These are phyloP conservation scores for Phytopythium ostracodes DNA, from an alignment of 352 stramenopile species.

Conservation along the genomic window DNA sequence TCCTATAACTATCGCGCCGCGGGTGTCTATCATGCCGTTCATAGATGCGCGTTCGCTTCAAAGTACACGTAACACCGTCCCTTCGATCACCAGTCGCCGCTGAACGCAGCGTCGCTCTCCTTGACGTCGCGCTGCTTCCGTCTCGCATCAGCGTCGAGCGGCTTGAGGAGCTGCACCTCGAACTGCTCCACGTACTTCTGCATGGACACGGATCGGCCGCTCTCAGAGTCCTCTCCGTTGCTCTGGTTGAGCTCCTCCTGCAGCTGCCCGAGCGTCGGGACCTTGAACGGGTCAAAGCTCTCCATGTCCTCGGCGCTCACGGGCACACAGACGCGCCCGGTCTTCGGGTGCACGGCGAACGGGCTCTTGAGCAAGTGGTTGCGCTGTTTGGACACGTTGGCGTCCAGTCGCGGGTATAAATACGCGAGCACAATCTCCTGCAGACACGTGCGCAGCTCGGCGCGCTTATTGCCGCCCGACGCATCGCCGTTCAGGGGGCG, in stretches of 20 bases:
- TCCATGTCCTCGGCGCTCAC: constrained; percentile 87
- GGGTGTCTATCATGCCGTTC: neutral
- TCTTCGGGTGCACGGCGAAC: constrained; percentile 98
- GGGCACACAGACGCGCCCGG: constrained; percentile 96
- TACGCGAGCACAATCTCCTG: constrained; percentile 96
- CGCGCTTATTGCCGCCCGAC: constrained; percentile 32
- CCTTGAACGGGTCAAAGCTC: constrained; percentile 79
- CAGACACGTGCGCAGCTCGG: constrained; percentile 86
- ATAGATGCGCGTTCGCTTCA: neutral
- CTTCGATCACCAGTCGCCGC: constrained; percentile 61
- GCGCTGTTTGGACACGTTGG: constrained; percentile 99
- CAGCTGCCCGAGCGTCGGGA: constrained; percentile 82
- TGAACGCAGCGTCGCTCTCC: constrained; percentile 69
- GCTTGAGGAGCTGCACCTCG: constrained; percentile 68
- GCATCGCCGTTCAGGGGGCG: constrained; percentile 32
- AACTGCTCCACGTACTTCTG: constrained; percentile 72
- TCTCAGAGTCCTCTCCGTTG: constrained; percentile 19
- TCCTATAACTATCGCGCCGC: neutral
- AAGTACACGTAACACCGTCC: neutral
- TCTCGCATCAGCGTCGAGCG: constrained; percentile 51
- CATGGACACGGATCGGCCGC: constrained; percentile 52
- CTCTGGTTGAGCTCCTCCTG: constrained; percentile 81
- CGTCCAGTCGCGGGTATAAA: constrained; percentile 97
- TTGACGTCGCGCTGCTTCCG: constrained; percentile 68
- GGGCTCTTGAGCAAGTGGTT: constrained; percentile 99